Percentiles rank a stretch among this genome's conserved stretches.
Evolutionary conservation across 2,329 filamentous ascomycete species (phyloP).

Genomic region (Diplodia intermedia): DNA sequence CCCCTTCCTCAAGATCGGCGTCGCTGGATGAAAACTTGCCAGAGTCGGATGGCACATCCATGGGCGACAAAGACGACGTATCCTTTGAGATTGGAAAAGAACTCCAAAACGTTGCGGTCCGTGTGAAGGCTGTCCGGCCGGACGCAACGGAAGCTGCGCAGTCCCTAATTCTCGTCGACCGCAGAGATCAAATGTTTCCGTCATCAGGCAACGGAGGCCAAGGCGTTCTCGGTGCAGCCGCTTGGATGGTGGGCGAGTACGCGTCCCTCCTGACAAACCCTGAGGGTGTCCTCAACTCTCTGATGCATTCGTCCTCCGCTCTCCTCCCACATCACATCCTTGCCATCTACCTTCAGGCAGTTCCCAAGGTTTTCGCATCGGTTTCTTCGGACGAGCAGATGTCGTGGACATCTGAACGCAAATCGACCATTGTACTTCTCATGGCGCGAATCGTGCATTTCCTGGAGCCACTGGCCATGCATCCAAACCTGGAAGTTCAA

Average conservation of each 20-base stretch:
- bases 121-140: conserved; percentile 81
- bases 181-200: conserved; percentile 64
- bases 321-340: conserved; percentile 70
- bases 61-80: conserved; percentile 51
- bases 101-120: conserved; percentile 87
- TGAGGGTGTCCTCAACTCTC: conserved; percentile 73
- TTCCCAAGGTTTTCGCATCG: conserved; percentile 81
- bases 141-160: conserved; percentile 86
- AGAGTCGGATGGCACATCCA: conserved; percentile 36
- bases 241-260: conserved; percentile 91
- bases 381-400: conserved; percentile 70
- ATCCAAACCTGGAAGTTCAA: conserved; percentile 92
- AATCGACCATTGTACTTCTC: conserved; percentile 76
- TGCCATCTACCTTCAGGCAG: conserved; percentile 81
- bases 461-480: conserved; percentile 77
- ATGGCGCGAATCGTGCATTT: conserved; percentile 83
- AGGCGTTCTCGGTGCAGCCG: conserved; percentile 75
- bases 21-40: conserved; percentile 16
- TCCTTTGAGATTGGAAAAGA: conserved; percentile 81
- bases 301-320: conserved; percentile 71
- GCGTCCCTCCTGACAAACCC: conserved; percentile 73
- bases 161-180: conserved; percentile 70
- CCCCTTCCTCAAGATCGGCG: conserved; percentile 55
- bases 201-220: conserved; percentile 57
- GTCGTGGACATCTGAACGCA: conserved; percentile 75